Percentiles rank a stretch among this genome's conserved stretches.
Evolutionary conservation across 805 yeast genomes (phyloP).

Genomic region (Yarrowia deformans): DNA sequence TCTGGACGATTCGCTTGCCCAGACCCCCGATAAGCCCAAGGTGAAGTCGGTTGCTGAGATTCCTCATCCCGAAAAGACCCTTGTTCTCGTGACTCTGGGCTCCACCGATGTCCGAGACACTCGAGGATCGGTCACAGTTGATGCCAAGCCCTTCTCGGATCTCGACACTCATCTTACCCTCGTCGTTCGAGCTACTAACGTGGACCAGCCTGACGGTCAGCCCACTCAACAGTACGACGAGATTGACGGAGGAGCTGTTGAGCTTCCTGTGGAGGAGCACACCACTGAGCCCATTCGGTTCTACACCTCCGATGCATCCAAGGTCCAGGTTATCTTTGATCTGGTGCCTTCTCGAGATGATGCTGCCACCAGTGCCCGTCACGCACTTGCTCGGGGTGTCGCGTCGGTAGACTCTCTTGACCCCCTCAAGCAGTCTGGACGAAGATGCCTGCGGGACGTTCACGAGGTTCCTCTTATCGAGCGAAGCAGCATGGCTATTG

Average conservation of each 20-base stretch:
- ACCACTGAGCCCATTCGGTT: constrained; percentile 73
- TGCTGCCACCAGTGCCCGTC: constrained; percentile 54
- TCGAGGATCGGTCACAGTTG: constrained; percentile 77
- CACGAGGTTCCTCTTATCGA: constrained; percentile 77
- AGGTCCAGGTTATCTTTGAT: constrained; percentile 73
- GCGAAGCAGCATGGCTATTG: constrained; percentile 68
- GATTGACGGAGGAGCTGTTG: constrained; percentile 59
- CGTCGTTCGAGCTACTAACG: constrained; percentile 59
- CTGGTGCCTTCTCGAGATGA: constrained; percentile 71
- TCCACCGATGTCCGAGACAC: constrained; percentile 77
- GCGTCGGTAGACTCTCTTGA: constrained; percentile 70
- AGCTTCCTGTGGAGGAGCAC: constrained; percentile 76
- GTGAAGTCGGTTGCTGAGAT: constrained; percentile 67
- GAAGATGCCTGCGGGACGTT: constrained; percentile 21
- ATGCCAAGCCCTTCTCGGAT: constrained; percentile 76
- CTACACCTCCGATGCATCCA: constrained; percentile 56
- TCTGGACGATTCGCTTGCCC: constrained; percentile 3
- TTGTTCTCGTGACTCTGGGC: constrained; percentile 84
- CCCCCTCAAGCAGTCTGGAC: constrained; percentile 49
- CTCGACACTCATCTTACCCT: constrained; percentile 87
- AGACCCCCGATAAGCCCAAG: constrained; percentile 21
- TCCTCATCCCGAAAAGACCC: constrained; percentile 63
- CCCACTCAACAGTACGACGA: constrained; percentile 20
- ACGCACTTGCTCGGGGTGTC: constrained; percentile 76
- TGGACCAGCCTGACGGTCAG: constrained; percentile 54